Percentiles rank a stretch among this genome's conserved stretches.
These are phyloP conservation scores for Talaromyces sp. DNA, from an alignment of 2,329 filamentous ascomycete species.

Conservation along the genomic window DNA sequence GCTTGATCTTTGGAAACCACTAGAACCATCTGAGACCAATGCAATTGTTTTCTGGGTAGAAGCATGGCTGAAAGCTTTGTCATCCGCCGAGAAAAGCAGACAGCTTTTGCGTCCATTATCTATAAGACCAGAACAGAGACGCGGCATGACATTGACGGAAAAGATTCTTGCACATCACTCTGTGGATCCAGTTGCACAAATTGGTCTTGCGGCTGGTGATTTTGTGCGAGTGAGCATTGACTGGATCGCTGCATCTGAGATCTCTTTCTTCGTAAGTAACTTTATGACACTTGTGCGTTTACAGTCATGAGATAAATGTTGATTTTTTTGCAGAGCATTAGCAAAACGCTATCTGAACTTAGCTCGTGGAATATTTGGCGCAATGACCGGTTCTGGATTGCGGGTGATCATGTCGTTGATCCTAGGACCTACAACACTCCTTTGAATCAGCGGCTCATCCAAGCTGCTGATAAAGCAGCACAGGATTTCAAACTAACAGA, in stretches of 20 bases:
- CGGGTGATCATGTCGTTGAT: constrained; percentile 54
- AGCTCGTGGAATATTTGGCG: constrained; percentile 51
- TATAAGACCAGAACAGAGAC: constrained; percentile 15
- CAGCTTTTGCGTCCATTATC: constrained; percentile 7
- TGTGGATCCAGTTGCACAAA: constrained; percentile 36
- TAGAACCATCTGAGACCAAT: too few relatives aligned
- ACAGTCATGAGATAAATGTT: too few relatives aligned
- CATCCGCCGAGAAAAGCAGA: constrained; percentile 26
- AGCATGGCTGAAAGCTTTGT: constrained; percentile 33
- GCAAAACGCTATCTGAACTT: too few relatives aligned
- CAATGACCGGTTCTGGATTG: constrained; percentile 55
- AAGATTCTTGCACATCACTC: constrained; percentile 52
- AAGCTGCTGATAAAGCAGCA: background rate
- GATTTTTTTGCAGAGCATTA: too few relatives aligned
- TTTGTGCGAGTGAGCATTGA: constrained; percentile 46
- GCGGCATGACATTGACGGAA: constrained; percentile 49
- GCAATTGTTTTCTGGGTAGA: constrained; percentile 32
- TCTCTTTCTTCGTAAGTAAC: constrained; percentile 32
- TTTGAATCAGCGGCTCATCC: background rate
- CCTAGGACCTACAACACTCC: constrained; percentile 38
- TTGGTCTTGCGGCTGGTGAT: too few relatives aligned
- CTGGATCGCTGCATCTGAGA: constrained; percentile 49
- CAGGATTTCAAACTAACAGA: constrained; percentile 7
- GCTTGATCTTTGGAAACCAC: too few relatives aligned
- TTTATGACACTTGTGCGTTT: too few relatives aligned